Evolutionary conservation across 2,329 filamentous ascomycete species (phyloP).

Genomic region (Zymoseptoria passerinii): DNA sequence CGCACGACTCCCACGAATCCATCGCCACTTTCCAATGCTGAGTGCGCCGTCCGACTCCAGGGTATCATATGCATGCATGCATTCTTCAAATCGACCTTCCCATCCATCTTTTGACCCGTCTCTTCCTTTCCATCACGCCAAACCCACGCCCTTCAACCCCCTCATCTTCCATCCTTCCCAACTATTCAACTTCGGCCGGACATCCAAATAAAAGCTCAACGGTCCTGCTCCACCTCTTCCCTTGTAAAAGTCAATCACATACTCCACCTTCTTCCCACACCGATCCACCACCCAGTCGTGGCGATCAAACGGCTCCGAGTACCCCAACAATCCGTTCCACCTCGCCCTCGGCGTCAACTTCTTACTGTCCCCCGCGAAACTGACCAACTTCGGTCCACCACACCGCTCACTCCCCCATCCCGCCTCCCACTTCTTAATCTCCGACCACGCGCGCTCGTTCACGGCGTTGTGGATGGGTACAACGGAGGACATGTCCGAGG

Average conservation of each 20-base stretch:
- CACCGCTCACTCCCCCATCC: conserved; percentile 56
- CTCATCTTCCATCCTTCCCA: conserved; percentile 55
- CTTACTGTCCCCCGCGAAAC: conserved; percentile 62
- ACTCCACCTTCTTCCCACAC: conserved; percentile 78
- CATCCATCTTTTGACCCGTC: too few species aligned
- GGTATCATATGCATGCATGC: too few species aligned
- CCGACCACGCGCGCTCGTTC: conserved; percentile 89
- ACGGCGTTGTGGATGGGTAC: conserved; percentile 98
- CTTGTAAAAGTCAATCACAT: conserved; percentile 96
- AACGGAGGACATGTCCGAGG: conserved; percentile 76
- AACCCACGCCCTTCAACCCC: conserved; percentile 26
- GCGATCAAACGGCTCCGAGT: conserved; percentile 82
- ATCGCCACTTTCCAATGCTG: too few species aligned
- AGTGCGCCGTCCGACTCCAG: too few species aligned
- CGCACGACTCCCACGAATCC: too few species aligned
- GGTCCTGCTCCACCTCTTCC: conserved; percentile 47
- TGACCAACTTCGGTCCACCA: conserved; percentile 71
- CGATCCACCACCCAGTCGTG: conserved; percentile 97
- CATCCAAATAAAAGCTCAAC: conserved; percentile 57
- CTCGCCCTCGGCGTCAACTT: conserved; percentile 72
- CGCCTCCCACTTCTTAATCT: conserved; percentile 84
- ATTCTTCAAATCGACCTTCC: too few species aligned
- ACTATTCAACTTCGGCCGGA: conserved; percentile 56
- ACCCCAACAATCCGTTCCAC: conserved; percentile 73
- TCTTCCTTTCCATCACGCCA: conserved; percentile 8